phyloP scores from a whole-genome alignment of 345 rosid species.

The Boechera retrofracta region DNA sequence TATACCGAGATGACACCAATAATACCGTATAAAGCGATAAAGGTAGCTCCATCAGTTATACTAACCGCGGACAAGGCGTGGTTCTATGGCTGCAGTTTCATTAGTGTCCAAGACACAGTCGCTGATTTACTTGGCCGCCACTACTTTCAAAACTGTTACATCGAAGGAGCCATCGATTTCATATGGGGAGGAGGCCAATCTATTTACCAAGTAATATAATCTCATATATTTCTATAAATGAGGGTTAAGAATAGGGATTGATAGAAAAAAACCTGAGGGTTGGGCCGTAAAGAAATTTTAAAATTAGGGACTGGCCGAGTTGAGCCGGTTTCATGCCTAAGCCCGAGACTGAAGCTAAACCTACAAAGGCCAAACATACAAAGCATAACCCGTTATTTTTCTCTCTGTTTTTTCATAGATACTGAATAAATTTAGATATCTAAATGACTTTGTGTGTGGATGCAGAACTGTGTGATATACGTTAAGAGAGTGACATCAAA shows the following conservation, averaged over 20 bases:
- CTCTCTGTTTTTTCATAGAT: not conserved
- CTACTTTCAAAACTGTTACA: conserved; percentile 49
- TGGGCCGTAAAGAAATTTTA: not conserved
- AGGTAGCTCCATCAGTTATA: conserved; percentile 50
- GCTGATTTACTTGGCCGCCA: conserved; percentile 49
- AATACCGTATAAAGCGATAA: conserved; percentile 22
- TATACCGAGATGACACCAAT: conserved; percentile 1
- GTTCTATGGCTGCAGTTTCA: conserved; percentile 50
- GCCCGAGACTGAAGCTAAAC: not conserved
- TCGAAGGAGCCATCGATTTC: conserved; percentile 59
- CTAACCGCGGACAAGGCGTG: conserved; percentile 46
- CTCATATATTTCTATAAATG: not conserved
- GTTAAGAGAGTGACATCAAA: conserved; percentile 33
- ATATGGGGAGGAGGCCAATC: conserved; percentile 59
- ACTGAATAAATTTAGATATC: not conserved
- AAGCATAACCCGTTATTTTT: not conserved
- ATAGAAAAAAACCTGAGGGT: not conserved
- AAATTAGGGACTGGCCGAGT: not conserved
- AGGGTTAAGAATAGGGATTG: not conserved
- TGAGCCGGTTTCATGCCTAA: not conserved
- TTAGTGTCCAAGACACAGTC: conserved; percentile 53
- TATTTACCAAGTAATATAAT: conserved; percentile 47
- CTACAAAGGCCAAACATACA: not conserved
- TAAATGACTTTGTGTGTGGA: not conserved
- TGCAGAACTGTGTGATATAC: conserved; percentile 32